A percentile compares a stretch with the other conserved stretches of the same genome.
phyloP scores from a whole-genome alignment of 192 early-diverging fungal species.

The Umbelopsis sp. region DNA sequence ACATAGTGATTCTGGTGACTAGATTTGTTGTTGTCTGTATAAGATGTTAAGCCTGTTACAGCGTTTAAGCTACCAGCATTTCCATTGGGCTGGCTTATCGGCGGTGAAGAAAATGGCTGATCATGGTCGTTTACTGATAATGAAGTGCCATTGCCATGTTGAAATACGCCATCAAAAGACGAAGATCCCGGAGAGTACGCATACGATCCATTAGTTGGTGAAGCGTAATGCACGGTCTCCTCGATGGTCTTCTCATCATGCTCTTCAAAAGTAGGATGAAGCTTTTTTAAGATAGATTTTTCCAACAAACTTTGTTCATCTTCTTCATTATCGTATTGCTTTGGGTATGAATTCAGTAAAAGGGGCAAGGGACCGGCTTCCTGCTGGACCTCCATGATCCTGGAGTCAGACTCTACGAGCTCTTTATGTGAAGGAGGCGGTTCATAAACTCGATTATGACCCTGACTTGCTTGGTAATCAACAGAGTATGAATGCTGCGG shows the following conservation, averaged over 20 bases:
- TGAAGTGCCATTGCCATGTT: too few species aligned
- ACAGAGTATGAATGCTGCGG: neutral
- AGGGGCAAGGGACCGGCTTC: neutral
- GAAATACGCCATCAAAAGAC: too few species aligned
- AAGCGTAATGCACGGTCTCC: neutral
- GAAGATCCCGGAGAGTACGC: too few species aligned
- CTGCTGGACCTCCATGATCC: neutral
- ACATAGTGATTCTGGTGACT: conserved; percentile 19
- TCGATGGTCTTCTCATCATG: too few species aligned
- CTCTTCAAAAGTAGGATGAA: neutral
- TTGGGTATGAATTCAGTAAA: neutral
- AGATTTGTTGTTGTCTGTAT: neutral
- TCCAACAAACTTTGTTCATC: neutral
- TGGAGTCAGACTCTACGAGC: neutral
- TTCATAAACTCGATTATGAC: neutral
- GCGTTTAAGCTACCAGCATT: neutral
- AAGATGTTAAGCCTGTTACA: neutral
- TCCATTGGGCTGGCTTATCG: too few species aligned
- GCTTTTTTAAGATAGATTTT: neutral
- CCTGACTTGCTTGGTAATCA: neutral
- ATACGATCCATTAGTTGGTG: too few species aligned
- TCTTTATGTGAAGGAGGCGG: neutral
- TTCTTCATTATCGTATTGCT: neutral
- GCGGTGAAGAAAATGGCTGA: too few species aligned
- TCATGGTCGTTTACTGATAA: too few species aligned